Evolutionary conservation across 1,284 basidiomycete genomes (phyloP).

Genomic region (Moesziomyces globuligerus): DNA sequence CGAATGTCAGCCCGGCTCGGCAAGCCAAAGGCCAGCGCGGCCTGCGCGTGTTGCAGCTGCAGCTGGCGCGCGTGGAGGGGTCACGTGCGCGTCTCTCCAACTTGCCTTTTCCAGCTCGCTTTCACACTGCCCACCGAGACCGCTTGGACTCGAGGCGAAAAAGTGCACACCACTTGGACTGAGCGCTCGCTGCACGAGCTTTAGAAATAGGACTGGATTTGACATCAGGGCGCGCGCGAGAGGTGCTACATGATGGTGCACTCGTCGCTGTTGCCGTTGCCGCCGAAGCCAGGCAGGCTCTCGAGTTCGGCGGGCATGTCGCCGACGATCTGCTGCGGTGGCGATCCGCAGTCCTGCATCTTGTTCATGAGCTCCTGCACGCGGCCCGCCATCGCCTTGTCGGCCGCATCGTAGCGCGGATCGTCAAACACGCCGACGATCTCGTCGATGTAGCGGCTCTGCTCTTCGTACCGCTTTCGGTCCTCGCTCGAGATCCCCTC

Average conservation of each 20-base stretch:
- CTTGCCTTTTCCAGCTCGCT: neutral
- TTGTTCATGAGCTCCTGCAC: conserved; percentile 81
- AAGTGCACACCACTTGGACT: too few species aligned
- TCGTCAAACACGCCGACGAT: conserved; percentile 82
- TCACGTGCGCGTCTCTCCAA: neutral
- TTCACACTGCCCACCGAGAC: neutral
- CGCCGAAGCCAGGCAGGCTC: conserved; percentile 48
- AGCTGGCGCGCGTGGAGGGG: too few species aligned
- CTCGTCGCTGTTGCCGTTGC: conserved; percentile 41
- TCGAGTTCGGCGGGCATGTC: conserved; percentile 78
- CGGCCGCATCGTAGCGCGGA: conserved; percentile 72
- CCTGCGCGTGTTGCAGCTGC: neutral
- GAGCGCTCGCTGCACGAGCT: too few species aligned
- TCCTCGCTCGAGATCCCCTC: conserved; percentile 73
- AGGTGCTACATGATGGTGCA: conserved; percentile 58
- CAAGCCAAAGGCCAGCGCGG: too few species aligned
- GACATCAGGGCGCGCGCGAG: neutral
- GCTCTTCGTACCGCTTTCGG: conserved; percentile 76
- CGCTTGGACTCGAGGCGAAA: too few species aligned
- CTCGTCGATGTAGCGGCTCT: conserved; percentile 75
- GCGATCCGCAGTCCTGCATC: conserved; percentile 87
- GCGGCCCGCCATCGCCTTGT: conserved; percentile 72
- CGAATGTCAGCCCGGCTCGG: too few species aligned
- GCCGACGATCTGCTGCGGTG: conserved; percentile 90
- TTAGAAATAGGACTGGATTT: too few species aligned